phyloP scores from a whole-genome alignment of 2,329 filamentous ascomycete species.

The Ascomycota sp. region DNA sequence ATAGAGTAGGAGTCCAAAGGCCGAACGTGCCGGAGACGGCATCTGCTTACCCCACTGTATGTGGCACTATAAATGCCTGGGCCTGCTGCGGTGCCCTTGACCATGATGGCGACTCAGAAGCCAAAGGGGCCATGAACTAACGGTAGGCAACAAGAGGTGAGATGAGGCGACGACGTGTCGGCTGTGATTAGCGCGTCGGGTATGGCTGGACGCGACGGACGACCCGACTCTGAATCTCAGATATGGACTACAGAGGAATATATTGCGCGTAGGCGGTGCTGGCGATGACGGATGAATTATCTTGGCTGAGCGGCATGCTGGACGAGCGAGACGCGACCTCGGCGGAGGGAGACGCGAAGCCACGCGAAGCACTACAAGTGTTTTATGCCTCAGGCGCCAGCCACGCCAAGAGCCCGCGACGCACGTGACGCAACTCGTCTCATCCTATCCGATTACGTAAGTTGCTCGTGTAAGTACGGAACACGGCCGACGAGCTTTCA shows the following conservation, averaged over 20 bases:
- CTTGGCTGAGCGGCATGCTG: too few species aligned
- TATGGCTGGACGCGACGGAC: too few species aligned
- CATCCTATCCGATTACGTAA: too few species aligned
- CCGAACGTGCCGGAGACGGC: neutral
- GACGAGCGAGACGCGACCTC: constrained; percentile 15
- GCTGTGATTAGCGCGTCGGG: too few species aligned
- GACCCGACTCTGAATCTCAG: too few species aligned
- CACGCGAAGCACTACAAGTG: constrained; percentile 17
- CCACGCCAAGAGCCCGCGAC: neutral
- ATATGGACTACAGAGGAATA: too few species aligned
- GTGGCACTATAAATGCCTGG: constrained; percentile 43
- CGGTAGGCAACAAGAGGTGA: neutral
- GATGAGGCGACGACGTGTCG: neutral
- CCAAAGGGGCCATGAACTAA: neutral
- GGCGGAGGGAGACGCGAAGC: constrained; percentile 13
- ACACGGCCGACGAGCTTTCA: too few species aligned
- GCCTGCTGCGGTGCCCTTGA: constrained; percentile 17
- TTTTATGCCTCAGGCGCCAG: constrained; percentile 13
- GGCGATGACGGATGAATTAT: too few species aligned
- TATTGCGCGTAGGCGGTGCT: too few species aligned
- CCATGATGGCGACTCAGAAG: constrained; percentile 18
- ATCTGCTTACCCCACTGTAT: constrained; percentile 37
- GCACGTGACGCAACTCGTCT: constrained; percentile 10
- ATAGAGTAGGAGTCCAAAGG: neutral
- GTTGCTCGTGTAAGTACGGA: too few species aligned